Percentiles rank a stretch among this genome's conserved stretches.
These are phyloP conservation scores for Sodiomyces alkalinus DNA, from an alignment of 2,329 filamentous ascomycete genomes.

Conservation along the genomic window DNA sequence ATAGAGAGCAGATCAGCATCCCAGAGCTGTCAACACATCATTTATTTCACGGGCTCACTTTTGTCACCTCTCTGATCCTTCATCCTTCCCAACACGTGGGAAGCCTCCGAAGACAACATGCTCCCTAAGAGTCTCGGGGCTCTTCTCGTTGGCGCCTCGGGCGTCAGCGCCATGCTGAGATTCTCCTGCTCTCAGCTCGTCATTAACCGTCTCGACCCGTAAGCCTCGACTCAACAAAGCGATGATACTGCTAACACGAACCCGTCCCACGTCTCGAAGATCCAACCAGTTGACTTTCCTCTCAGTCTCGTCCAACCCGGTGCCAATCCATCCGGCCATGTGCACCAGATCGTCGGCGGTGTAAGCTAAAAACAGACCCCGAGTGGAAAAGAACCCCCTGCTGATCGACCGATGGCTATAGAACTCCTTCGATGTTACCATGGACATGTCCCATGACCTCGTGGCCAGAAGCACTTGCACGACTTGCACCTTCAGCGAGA, in stretches of 20 bases:
- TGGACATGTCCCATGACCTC: conserved; percentile 13
- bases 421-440: conserved; percentile 23
- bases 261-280: not conserved
- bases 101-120: too few species aligned
- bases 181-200: conserved; percentile 1
- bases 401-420: too few species aligned
- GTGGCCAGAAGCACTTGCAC: conserved; percentile 12
- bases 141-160: too few species aligned
- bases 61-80: too few species aligned
- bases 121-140: too few species aligned
- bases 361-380: too few species aligned
- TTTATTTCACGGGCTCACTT: too few species aligned
- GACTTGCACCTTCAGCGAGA: conserved; percentile 18
- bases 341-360: conserved; percentile 24
- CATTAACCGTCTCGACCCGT: conserved; percentile 1
- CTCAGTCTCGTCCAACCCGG: conserved; percentile 17
- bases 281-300: not conserved
- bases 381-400: too few species aligned
- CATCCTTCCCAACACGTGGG: too few species aligned
- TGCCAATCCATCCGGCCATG: conserved; percentile 17
- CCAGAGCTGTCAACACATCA: too few species aligned
- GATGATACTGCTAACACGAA: not conserved
- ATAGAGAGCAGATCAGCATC: too few species aligned
- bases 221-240: not conserved
- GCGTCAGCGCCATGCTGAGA: too few species aligned